Evolutionary conservation across 768 basidiomycete species (phyloP).

Genomic region (Leccinum disarticulatum): DNA sequence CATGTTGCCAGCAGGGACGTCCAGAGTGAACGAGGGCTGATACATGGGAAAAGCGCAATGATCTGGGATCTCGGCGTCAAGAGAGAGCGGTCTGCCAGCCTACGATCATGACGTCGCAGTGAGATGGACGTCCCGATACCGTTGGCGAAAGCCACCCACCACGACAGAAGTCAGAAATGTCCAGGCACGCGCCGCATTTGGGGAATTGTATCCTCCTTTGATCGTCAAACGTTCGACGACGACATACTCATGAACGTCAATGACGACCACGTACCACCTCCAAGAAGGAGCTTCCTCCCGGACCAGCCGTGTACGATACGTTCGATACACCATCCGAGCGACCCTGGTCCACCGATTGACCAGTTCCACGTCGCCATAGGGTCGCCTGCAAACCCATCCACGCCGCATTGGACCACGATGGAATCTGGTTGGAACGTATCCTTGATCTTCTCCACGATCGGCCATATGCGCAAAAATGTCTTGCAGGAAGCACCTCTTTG

Average conservation of each 20-base stretch:
- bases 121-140: background rate
- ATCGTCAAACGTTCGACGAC: slow-evolving; percentile 16
- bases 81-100: slow-evolving; percentile 52
- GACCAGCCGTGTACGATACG: slow-evolving; percentile 53
- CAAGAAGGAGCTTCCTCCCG: slow-evolving; percentile 67
- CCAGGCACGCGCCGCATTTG: slow-evolving; percentile 89
- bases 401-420: slow-evolving; percentile 82
- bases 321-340: slow-evolving; percentile 67
- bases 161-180: slow-evolving; percentile 74
- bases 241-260: slow-evolving; percentile 6
- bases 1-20: slow-evolving; percentile 71
- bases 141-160: slow-evolving; percentile 42
- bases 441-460: slow-evolving; percentile 57
- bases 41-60: slow-evolving; percentile 72
- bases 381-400: slow-evolving; percentile 85
- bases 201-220: slow-evolving; percentile 76
- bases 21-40: slow-evolving; percentile 78
- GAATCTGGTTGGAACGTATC: slow-evolving; percentile 72
- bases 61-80: slow-evolving; percentile 73
- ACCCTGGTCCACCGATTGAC: slow-evolving; percentile 57
- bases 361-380: slow-evolving; percentile 75
- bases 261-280: slow-evolving; percentile 54
- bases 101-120: slow-evolving; percentile 25
- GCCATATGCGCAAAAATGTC: slow-evolving; percentile 68
- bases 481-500: slow-evolving; percentile 61